Conservation (phyloP, 2,329 filamentous ascomycete species). For the Colletotrichum sp. region DNA sequence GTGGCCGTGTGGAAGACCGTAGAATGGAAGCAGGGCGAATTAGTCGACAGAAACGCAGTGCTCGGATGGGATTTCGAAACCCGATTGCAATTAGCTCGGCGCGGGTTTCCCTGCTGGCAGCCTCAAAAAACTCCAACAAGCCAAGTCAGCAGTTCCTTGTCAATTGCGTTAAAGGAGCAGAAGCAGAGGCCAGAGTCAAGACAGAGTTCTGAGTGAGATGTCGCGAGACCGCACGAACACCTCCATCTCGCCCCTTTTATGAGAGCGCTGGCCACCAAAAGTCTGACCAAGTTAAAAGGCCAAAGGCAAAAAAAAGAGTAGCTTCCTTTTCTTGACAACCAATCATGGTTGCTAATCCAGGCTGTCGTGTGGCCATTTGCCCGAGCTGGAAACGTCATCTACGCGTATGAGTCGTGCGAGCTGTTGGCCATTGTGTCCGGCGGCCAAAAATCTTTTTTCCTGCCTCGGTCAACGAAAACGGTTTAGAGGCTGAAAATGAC, state of each 20-base stretch:
- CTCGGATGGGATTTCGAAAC: conserved; percentile 18
- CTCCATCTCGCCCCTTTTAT: background rate
- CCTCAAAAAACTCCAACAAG: background rate
- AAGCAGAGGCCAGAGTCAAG: background rate
- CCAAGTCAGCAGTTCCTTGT: background rate
- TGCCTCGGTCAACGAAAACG: conserved; percentile 6
- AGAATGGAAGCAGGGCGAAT: background rate
- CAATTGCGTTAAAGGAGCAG: background rate
- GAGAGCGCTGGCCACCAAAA: background rate
- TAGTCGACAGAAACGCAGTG: background rate
- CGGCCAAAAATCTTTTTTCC: background rate
- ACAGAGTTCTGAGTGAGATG: background rate
- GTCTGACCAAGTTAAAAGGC: background rate
- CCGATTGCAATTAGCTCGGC: conserved; percentile 4
- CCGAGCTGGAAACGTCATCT: conserved; percentile 11
- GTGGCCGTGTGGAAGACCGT: background rate
- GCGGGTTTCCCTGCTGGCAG: conserved; percentile 9
- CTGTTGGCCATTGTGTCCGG: background rate
- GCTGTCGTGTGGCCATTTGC: conserved; percentile 13
- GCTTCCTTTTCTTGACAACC: background rate
- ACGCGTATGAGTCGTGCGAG: conserved; percentile 2
- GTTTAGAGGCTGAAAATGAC: background rate
- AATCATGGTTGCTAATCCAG: background rate
- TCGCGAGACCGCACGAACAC: conserved; percentile 11
- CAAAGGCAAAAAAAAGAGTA: background rate